phyloP scores from a whole-genome alignment of 345 rosid species.

The Murraya koenigii region DNA sequence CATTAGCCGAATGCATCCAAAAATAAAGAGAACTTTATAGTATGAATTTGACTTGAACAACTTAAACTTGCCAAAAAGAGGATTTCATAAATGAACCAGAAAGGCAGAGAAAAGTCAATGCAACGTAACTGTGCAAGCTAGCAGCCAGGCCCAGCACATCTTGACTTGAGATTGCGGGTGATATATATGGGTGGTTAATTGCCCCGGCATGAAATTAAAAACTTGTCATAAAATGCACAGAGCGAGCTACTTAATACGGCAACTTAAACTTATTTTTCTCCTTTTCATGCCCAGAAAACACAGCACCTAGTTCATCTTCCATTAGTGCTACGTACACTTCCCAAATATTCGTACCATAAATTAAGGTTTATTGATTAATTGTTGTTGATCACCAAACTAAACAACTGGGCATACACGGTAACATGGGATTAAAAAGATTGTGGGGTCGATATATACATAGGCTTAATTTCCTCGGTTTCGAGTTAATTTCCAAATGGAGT shows the following conservation, averaged over 20 bases:
- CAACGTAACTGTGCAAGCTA: too few species aligned
- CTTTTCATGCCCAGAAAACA: too few species aligned
- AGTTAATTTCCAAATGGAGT: background rate
- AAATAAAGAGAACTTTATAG: background rate
- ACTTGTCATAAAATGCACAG: too few species aligned
- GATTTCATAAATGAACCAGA: background rate
- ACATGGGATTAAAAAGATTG: background rate
- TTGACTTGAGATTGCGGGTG: too few species aligned
- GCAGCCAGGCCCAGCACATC: too few species aligned
- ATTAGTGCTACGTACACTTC: too few species aligned
- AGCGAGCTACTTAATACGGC: too few species aligned
- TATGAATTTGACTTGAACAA: slow-evolving; percentile 4
- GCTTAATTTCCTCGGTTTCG: background rate
- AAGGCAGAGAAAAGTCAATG: background rate
- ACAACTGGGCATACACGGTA: background rate
- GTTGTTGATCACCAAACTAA: background rate
- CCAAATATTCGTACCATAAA: background rate
- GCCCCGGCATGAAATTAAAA: too few species aligned
- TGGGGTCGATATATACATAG: background rate
- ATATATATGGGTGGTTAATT: too few species aligned
- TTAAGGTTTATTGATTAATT: background rate
- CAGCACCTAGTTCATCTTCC: background rate
- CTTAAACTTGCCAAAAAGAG: background rate
- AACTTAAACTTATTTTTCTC: too few species aligned
- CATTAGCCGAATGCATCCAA: background rate